Percentiles rank a stretch among this genome's conserved stretches.
These are phyloP conservation scores for Fusarium beomiforme DNA, from an alignment of 2,329 filamentous ascomycete species.

Conservation along the genomic window DNA sequence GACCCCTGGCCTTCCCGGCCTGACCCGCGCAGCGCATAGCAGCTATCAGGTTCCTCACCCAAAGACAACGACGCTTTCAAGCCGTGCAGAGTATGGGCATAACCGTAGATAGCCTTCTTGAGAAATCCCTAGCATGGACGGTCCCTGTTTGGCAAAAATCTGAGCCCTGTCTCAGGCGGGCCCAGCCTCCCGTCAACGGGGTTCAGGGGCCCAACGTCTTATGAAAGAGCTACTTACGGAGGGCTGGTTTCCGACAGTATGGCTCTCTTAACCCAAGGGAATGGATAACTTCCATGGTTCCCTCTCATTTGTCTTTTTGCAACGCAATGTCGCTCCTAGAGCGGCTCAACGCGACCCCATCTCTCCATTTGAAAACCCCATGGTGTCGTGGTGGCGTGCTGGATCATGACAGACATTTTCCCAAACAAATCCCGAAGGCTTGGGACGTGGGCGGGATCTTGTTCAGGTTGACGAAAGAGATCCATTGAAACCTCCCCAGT, in stretches of 20 bases:
- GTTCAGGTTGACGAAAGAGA: constrained; percentile 39
- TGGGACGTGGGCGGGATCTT: constrained; percentile 44
- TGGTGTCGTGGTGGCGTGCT: constrained; percentile 32
- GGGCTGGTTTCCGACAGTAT: constrained; percentile 28
- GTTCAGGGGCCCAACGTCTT: constrained; percentile 22
- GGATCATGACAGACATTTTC: constrained; percentile 20
- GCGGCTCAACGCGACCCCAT: constrained; percentile 20
- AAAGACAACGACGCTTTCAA: neutral
- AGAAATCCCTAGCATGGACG: neutral
- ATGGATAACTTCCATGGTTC: constrained; percentile 15
- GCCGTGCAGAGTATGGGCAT: neutral
- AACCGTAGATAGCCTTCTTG: neutral
- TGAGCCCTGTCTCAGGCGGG: constrained; percentile 28
- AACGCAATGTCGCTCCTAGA: neutral
- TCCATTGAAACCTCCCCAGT: constrained; percentile 34
- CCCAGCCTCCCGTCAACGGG: constrained; percentile 32
- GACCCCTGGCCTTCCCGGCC: constrained; percentile 27
- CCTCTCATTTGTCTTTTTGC: constrained; percentile 7
- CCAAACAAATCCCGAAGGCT: constrained; percentile 42
- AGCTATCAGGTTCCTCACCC: constrained; percentile 22
- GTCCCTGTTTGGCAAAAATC: constrained; percentile 17
- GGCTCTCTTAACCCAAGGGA: constrained; percentile 28
- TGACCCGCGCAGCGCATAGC: constrained; percentile 28
- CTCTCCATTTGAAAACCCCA: constrained; percentile 11
- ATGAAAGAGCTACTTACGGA: constrained; percentile 8